Evolutionary conservation across 1,284 basidiomycete species (phyloP).

Genomic region (Melampsora americana): DNA sequence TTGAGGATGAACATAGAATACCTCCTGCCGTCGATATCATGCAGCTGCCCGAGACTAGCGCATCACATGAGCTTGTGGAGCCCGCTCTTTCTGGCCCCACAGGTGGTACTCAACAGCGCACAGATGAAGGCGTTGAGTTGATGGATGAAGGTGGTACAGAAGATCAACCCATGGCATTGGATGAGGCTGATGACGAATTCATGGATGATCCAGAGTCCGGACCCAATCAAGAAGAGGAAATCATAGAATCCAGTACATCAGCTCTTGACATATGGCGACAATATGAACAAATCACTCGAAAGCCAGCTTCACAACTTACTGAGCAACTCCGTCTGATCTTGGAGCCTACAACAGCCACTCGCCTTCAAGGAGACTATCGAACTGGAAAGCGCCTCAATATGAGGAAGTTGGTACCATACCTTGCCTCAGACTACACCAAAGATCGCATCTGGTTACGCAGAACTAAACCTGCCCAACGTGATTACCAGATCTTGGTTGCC

Average conservation of each 20-base stretch:
- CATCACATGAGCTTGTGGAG: constrained; percentile 59
- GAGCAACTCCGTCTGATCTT: constrained; percentile 96
- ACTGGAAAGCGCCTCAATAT: constrained; percentile 98
- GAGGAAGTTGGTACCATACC: constrained; percentile 98
- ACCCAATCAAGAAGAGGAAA: background rate
- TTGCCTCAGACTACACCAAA: constrained; percentile 98
- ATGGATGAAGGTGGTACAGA: constrained; percentile 63
- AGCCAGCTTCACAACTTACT: constrained; percentile 61
- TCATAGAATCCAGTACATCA: background rate
- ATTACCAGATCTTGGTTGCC: constrained; percentile 92
- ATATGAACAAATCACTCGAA: constrained; percentile 38
- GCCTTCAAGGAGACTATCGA: constrained; percentile 93
- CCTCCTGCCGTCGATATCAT: constrained; percentile 47
- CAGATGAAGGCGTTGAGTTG: constrained; percentile 61
- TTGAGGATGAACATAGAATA: constrained; percentile 52
- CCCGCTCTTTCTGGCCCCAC: constrained; percentile 19
- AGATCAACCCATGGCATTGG: constrained; percentile 60
- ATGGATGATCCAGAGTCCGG: constrained; percentile 27
- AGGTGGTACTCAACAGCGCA: background rate
- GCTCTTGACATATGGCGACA: constrained; percentile 53
- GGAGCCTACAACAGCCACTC: constrained; percentile 88
- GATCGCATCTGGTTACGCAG: constrained; percentile 99
- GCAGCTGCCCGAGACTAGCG: constrained; percentile 50
- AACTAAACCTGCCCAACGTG: constrained; percentile 85
- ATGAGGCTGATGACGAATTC: constrained; percentile 10